Conservation (phyloP, 2,329 filamentous ascomycete genomes). For the Monascus ruber region DNA sequence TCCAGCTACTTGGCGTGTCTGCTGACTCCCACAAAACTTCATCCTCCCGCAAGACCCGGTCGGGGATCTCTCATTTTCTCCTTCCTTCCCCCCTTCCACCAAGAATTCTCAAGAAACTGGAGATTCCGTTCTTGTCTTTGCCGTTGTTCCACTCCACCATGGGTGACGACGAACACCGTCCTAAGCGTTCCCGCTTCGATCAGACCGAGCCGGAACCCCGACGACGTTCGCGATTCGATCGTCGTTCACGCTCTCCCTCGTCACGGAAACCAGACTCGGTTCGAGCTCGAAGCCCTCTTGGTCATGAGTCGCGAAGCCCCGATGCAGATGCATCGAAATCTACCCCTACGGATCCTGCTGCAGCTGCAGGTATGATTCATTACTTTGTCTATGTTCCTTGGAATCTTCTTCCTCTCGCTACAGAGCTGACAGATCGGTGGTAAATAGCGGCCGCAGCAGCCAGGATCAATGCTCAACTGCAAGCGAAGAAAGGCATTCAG, state of each 20-base stretch:
- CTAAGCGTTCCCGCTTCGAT: conserved; percentile 88
- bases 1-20: neutral
- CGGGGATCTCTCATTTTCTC: neutral
- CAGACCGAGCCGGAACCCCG: conserved; percentile 75
- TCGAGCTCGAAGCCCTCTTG: conserved; percentile 72
- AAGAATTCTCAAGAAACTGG: neutral
- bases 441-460: conserved; percentile 71
- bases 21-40: neutral
- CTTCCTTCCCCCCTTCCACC: conserved; percentile 2
- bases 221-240: conserved; percentile 71
- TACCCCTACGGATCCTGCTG: conserved; percentile 54
- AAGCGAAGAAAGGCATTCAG: conserved; percentile 79
- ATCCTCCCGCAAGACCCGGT: conserved; percentile 5
- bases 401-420: neutral
- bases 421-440: conserved; percentile 9
- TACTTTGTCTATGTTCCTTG: conserved; percentile 1
- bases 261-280: conserved; percentile 53
- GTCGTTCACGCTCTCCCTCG: conserved; percentile 76
- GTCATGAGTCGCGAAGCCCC: conserved; percentile 40
- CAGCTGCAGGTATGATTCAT: conserved; percentile 56
- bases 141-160: conserved; percentile 33
- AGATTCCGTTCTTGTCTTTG: no score
- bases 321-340: conserved; percentile 33
- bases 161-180: conserved; percentile 65
- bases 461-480: conserved; percentile 70